Evolutionary conservation across 805 yeast genomes (phyloP), one percentile per base, ranked within the genome.

Genomic region (Hermanozyma aechmeae): DNA sequence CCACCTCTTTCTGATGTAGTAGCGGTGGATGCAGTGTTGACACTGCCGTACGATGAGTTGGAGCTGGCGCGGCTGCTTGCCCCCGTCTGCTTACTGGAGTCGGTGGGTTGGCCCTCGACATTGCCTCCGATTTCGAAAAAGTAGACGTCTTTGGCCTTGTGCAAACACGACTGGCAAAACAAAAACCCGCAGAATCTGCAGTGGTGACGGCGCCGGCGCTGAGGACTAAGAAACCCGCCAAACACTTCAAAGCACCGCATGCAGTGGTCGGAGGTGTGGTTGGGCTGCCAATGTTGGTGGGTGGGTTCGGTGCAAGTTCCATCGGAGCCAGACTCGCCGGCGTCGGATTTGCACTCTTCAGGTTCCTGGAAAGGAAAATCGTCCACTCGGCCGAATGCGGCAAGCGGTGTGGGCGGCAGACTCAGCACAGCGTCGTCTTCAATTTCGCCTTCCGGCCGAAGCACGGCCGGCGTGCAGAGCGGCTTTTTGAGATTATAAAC

Each of bases 261-360:
- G 46, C 78, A 72, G 28, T 51, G 51, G 29, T 45, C 38, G n/a
- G 64, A 46, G 29, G 45, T 48, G 25, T 40, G 43, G 45, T 71
- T 64, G 13, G 71, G 65, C 35, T 61, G 61, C 78, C 78, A 72
- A 45, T 70, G 76, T 10, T 48, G 45, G 30, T 63, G 73, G 7
- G 71, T 64, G 11, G 76, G 76, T 38, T 68, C 75, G 20, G 21
- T 18, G 11, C 11, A 8, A 18, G 8, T 11, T 18, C 11, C 21
- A 11, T 18, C 11, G 21, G 8, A 8, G 10, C 11, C 21, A 18
- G 11, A 11, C 8, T 8, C 8, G 11, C 11, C 21, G 8, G 11
- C 11, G 10, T 18, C 10, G 11, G 11, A 18, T 8, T 8, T 8
- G 21, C 11, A 18, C 11, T 18, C 10, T 18, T 8, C 8, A 18